Evolutionary conservation across 805 yeast genomes (phyloP), one percentile per base, ranked within the genome.

Genomic region (Sungouiozyma intestinalis): DNA sequence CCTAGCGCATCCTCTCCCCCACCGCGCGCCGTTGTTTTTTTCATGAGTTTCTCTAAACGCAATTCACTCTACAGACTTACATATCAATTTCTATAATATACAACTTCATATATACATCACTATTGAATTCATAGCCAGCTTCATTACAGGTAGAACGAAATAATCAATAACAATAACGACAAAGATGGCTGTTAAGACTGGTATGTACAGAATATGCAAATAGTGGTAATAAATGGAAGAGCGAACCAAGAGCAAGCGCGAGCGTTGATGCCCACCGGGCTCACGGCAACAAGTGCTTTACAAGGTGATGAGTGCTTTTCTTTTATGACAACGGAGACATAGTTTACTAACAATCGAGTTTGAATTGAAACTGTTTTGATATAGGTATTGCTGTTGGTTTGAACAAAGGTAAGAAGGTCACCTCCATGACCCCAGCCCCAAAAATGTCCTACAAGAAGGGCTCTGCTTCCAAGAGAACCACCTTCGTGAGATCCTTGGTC

Each of bases 391-490:
- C 95, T 76, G 80, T 81, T 76, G 99, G 99, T 73, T 77, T 81
- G 73, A 94, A 92, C 96, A 90, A 94, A 77, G 99, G 99, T 74
- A 94, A 83, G 94, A 80, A 85, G 76, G 92, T 86, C 74, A 79
- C 85, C 70, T 67, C 81, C 53, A 79, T 81, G 72, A 82, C 79
- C 67, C 79, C 78, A 65, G 81, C 86, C 64, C 84, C 88, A 72
- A 86, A 85, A 71, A 77, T 83, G 65, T 85, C 97, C 52, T 79
- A 84, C 84, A 84, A 92, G 79, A 94, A 90, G 82, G 97, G 97
- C 73, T 84, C 85, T 69, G 70, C 80, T 53, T 85, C 97, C 67
- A 82, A 90, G 81, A 87, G 96, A 82, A 79, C 97, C 63, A 76
- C 76, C 48, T 94, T 92, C 67, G 99, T 94, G 67, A 84, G 98